These are phyloP conservation scores for Penicillium sp. DNA, from an alignment of 2,329 filamentous ascomycete genomes.

Conservation along the genomic window DNA sequence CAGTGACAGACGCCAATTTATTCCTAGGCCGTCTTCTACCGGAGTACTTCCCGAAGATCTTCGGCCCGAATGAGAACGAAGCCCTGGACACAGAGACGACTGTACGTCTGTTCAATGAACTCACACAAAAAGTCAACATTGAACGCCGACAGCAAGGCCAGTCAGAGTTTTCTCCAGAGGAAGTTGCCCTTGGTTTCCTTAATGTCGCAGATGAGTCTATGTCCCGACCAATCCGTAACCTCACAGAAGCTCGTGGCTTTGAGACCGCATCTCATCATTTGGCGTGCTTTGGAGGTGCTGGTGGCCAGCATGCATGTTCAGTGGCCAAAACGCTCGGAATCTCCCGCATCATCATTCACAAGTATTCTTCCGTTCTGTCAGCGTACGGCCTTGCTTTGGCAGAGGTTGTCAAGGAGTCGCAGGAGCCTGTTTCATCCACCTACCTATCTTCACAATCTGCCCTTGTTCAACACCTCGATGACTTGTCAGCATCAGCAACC, in stretches of 20 bases:
- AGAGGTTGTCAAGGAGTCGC: conserved; percentile 87
- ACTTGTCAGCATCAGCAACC: conserved; percentile 63
- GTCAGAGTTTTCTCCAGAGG: conserved; percentile 67
- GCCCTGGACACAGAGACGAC: conserved; percentile 75
- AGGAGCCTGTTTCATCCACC: conserved; percentile 57
- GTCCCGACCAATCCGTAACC: conserved; percentile 74
- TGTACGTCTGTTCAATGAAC: conserved; percentile 68
- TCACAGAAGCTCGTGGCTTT: conserved; percentile 89
- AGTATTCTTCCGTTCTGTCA: conserved; percentile 87
- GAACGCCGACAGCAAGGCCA: conserved; percentile 52
- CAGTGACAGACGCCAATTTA: conserved; percentile 88
- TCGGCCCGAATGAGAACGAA: conserved; percentile 84
- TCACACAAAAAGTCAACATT: conserved; percentile 73
- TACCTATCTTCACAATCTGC: conserved; percentile 44
- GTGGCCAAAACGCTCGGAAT: conserved; percentile 85
- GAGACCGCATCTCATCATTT: conserved; percentile 88
- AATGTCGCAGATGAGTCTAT: conserved; percentile 46
- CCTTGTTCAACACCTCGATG: conserved; percentile 69
- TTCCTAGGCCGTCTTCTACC: conserved; percentile 82
- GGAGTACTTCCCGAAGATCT: conserved; percentile 95
- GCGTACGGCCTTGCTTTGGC: conserved; percentile 92
- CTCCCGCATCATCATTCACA: conserved; percentile 79
- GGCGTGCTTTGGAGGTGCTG: conserved; percentile 87
- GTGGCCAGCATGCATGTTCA: conserved; percentile 87
- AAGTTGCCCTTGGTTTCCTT: conserved; percentile 43